Percentiles rank a stretch among this genome's conserved stretches.
Conservation (phyloP, 1,284 basidiomycete genomes). For the Cyathus olla region DNA sequence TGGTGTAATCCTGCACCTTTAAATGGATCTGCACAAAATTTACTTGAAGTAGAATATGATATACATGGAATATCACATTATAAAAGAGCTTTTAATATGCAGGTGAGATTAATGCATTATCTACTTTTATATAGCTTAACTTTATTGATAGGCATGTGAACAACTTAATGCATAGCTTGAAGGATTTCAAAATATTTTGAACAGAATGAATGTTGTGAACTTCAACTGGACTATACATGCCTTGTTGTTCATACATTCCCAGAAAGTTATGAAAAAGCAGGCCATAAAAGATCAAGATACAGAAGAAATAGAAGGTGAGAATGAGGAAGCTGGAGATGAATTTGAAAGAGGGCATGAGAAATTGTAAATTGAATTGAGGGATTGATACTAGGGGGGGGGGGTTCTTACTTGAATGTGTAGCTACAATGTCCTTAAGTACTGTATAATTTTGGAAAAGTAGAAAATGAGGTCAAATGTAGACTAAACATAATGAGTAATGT, state of each 20-base stretch:
- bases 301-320: neutral
- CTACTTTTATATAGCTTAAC: neutral
- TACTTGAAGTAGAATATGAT: conserved; percentile 5
- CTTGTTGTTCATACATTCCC: neutral
- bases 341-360: neutral
- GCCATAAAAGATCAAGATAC: neutral
- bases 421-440: too few relatives aligned
- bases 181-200: neutral
- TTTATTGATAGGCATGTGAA: too few relatives aligned
- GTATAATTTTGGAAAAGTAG: too few relatives aligned
- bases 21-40: conserved; percentile 15
- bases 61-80: neutral
- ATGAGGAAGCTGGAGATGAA: neutral
- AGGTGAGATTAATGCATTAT: neutral
- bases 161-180: conserved; percentile 3
- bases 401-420: too few relatives aligned
- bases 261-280: neutral
- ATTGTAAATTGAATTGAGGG: too few relatives aligned
- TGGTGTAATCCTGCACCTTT: conserved; percentile 20
- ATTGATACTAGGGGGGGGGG: too few relatives aligned
- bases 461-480: too few relatives aligned
- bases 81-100: conserved; percentile 7
- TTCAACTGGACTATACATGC: conserved; percentile 5
- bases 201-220: neutral
- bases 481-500: too few relatives aligned